Base-by-base conservation (phyloP, 2,329 filamentous ascomycete species). In the Penicillium crustosum region DNA sequence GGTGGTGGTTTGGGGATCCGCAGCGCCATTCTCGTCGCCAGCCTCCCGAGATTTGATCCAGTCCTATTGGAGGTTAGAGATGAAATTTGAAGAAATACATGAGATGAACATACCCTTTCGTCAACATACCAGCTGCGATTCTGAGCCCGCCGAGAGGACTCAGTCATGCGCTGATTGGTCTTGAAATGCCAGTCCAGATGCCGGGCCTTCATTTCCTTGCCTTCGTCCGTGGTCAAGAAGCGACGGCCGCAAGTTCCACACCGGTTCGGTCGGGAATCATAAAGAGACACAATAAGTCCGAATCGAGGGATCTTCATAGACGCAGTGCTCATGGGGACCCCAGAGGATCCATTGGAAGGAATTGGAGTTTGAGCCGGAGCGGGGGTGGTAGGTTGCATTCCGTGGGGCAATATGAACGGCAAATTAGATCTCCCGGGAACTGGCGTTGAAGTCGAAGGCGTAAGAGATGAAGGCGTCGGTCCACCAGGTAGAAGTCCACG, bases 171-270 rank as follows among this genome's bases (percentile, higher is more conserved):
- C 69, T 93, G 89, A 70, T 97, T 93, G 25, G 93, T 93, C 56
- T 89, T 88, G 78, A 99, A 99, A 75, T 99, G 94, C 94, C 94
- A 99, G 76, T 99, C 94, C 81, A 99, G 88, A 72, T 99, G 94
- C 3, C 89, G 86, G 25, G 88, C 90, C 78, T 97, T 97, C 79
- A 89, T 90, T 71, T 88, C 87, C 68, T 86, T 89, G 13, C 93
- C 93, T 63, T 90, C 86, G 13, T 87, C 85, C 49, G 90, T 90
- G 5, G 85, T 84, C 53, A 83, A 83, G 74, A 99, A 99, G 2
- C 94, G 88, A 59, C 93, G 86, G 25, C 93, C 94, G 72, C 94
- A 99, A 58, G 93, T 93, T 13, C 89, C 90, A 73, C 94, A 99
- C 56, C 93, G 90, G 58, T 92, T 90, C 0, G 93, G 90, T 39